Conservation (phyloP, 2,329 filamentous ascomycete genomes). For the Camillea tinctor region DNA sequence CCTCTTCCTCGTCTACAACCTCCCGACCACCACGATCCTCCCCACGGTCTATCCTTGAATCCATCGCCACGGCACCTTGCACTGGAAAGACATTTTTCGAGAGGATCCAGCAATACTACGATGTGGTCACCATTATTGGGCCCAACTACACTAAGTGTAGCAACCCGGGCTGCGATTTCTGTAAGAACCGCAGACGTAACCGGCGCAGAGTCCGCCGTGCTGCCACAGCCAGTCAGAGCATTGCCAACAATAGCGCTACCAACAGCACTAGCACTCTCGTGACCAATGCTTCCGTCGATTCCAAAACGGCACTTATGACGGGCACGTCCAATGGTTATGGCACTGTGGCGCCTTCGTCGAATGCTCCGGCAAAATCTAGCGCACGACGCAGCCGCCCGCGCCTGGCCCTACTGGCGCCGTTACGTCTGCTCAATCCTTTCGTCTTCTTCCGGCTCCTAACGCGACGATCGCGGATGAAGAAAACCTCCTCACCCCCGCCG, state of each 20-base stretch:
- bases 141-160: background rate
- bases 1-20: background rate
- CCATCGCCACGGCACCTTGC: background rate
- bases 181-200: background rate
- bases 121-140: background rate
- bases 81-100: background rate
- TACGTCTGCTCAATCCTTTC: background rate
- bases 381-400: background rate
- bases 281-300: background rate
- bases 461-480: too few species aligned
- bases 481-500: too few species aligned
- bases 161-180: background rate
- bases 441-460: background rate
- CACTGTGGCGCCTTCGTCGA: too few species aligned
- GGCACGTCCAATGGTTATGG: background rate
- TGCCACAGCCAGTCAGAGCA: background rate
- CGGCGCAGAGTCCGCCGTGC: background rate
- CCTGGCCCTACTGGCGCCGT: background rate
- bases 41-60: background rate
- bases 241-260: background rate
- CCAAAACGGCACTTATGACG: background rate
- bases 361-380: background rate
- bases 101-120: background rate
- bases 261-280: background rate
- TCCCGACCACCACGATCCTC: background rate